phyloP scores from a whole-genome alignment of 106 monocot species.

The Cymbidium sinense region DNA sequence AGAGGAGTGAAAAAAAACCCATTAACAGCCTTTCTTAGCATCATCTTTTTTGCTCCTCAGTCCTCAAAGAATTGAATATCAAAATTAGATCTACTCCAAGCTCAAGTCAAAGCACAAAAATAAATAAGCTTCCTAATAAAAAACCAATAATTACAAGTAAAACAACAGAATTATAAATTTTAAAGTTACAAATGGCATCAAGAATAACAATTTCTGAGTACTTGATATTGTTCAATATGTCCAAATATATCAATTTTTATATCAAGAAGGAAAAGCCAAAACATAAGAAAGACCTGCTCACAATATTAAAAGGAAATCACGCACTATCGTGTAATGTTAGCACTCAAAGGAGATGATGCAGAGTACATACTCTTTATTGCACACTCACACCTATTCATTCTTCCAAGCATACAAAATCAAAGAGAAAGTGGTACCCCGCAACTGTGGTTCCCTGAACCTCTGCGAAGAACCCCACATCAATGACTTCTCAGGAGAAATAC shows the following conservation, averaged over 20 bases:
- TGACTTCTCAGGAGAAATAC: constrained; percentile 34
- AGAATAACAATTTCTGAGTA: not conserved
- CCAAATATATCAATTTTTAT: not conserved
- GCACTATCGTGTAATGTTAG: not conserved
- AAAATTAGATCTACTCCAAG: too few relatives aligned
- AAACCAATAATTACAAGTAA: too few relatives aligned
- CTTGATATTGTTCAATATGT: not conserved
- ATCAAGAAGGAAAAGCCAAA: not conserved
- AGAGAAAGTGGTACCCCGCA: constrained; percentile 51
- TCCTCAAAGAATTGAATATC: too few relatives aligned
- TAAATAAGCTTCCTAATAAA: too few relatives aligned
- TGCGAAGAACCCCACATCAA: constrained; percentile 37
- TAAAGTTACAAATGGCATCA: not conserved
- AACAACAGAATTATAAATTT: not conserved
- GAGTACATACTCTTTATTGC: not conserved
- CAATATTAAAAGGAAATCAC: not conserved
- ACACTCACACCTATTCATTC: constrained; percentile 44
- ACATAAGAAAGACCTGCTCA: not conserved
- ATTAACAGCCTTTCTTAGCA: too few relatives aligned
- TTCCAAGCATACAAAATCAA: constrained; percentile 82
- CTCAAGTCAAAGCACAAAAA: too few relatives aligned
- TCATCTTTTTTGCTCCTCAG: too few relatives aligned
- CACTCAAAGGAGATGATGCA: not conserved
- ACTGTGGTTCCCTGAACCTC: constrained; percentile 24
- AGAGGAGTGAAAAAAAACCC: too few relatives aligned